Evolutionary conservation across 257 asterid genomes (phyloP).

Genomic region (Solanum okadae): DNA sequence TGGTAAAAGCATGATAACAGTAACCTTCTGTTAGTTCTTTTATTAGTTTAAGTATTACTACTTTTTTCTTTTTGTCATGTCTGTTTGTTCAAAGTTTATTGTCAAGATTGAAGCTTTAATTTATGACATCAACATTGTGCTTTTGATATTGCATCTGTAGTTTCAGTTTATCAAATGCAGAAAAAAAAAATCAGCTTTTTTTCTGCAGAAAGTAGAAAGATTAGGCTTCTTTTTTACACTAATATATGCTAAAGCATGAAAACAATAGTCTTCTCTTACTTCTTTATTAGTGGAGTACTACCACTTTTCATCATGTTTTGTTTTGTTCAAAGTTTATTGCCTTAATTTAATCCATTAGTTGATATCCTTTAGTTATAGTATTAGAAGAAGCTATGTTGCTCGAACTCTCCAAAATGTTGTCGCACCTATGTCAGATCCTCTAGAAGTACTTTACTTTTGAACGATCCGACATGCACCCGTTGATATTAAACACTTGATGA

Average conservation of each 20-base stretch:
- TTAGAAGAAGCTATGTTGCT: not conserved
- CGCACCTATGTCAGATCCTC: not conserved
- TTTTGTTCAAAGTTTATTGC: not conserved
- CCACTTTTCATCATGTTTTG: not conserved
- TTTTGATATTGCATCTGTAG: not conserved
- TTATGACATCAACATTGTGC: no score
- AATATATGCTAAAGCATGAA: not conserved
- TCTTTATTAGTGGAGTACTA: not conserved
- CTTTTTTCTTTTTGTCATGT: no score
- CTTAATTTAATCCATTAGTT: not conserved
- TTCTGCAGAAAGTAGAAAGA: not conserved
- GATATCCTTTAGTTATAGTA: not conserved
- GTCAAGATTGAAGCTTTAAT: no score
- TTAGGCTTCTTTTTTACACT: not conserved
- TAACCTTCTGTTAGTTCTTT: not conserved
- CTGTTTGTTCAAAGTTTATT: no score
- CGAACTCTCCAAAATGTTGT: not conserved
- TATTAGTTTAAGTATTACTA: no score
- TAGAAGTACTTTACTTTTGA: not conserved
- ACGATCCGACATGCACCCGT: not conserved
- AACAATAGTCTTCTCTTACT: not conserved
- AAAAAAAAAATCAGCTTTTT: not conserved
- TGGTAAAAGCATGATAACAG: not conserved
- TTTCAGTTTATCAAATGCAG: not conserved
- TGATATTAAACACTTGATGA: not conserved